Conservation (phyloP, 169 alveolate species). For the Cryptosporidium tyzzeri region DNA sequence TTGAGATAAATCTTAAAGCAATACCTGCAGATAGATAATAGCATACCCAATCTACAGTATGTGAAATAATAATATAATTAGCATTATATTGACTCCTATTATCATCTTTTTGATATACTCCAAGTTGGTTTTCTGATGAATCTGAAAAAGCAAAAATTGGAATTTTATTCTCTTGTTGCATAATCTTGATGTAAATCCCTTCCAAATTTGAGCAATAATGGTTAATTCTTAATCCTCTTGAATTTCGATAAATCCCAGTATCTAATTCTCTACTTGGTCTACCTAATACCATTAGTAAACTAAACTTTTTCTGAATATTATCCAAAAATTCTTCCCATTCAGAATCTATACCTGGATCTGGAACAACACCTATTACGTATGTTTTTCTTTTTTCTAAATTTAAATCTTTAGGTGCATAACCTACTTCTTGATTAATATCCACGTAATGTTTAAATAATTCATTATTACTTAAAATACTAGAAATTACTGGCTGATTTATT, state of each 20-base stretch:
- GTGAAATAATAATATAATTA: constrained; percentile 38
- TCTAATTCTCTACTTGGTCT: constrained; percentile 50
- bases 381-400: constrained; percentile 36
- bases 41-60: constrained; percentile 65
- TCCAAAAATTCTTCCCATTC: constrained; percentile 70
- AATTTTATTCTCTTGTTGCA: constrained; percentile 25
- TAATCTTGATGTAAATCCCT: constrained; percentile 7
- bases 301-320: constrained; percentile 21
- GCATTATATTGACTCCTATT: constrained; percentile 56
- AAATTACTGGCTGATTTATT: constrained; percentile 57
- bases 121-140: constrained; percentile 41
- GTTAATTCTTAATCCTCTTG: constrained; percentile 66
- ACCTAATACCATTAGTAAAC: constrained; percentile 24
- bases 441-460: constrained; percentile 37
- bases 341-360: constrained; percentile 64
- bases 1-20: constrained; percentile 36
- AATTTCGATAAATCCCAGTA: constrained; percentile 46
- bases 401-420: constrained; percentile 46
- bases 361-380: constrained; percentile 70
- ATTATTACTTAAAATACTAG: constrained; percentile 8
- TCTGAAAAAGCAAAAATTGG: constrained; percentile 65
- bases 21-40: constrained; percentile 64
- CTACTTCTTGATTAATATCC: constrained; percentile 68
- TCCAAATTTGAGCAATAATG: constrained; percentile 71
- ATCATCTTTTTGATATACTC: constrained; percentile 48